These are phyloP conservation scores for Penicillium angulare DNA, from an alignment of 495 filamentous ascomycete genomes.

Conservation along the genomic window DNA sequence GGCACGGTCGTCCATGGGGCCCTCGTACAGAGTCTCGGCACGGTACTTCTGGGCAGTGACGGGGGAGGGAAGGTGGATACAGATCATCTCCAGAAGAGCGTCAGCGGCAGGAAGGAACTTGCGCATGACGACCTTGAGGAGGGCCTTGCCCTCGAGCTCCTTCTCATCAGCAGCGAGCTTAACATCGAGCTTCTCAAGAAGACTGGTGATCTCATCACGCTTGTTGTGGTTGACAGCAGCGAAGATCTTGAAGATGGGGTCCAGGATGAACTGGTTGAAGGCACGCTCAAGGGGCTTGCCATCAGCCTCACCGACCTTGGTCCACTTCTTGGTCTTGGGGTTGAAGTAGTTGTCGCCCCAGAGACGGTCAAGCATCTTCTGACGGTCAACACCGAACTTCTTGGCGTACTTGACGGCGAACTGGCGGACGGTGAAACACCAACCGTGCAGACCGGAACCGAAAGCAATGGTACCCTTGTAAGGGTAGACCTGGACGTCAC, in stretches of 20 bases:
- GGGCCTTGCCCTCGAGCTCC: slow-evolving; percentile 91
- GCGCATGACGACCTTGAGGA: slow-evolving; percentile 96
- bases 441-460: slow-evolving; percentile 99
- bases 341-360: slow-evolving; percentile 99
- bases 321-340: slow-evolving; percentile 99
- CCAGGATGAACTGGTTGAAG: slow-evolving; percentile 98
- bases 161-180: slow-evolving; percentile 83
- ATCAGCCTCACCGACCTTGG: slow-evolving; percentile 73
- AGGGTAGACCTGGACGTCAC: slow-evolving; percentile 98
- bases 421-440: slow-evolving; percentile 99
- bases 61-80: slow-evolving; percentile 96
- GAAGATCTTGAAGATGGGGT: slow-evolving; percentile 99
- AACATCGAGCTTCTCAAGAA: slow-evolving; percentile 90
- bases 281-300: slow-evolving; percentile 92
- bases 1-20: slow-evolving; percentile 86
- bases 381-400: slow-evolving; percentile 99
- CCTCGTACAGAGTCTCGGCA: slow-evolving; percentile 98
- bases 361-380: slow-evolving; percentile 99
- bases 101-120: slow-evolving; percentile 98
- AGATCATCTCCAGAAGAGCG: slow-evolving; percentile 99
- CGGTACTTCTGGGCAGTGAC: slow-evolving; percentile 97
- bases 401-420: slow-evolving; percentile 96
- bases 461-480: slow-evolving; percentile 96
- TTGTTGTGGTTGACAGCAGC: slow-evolving; percentile 94
- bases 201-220: slow-evolving; percentile 82